Conservation (phyloP, 495 filamentous ascomycete species). For the Haplographium delicatum region DNA sequence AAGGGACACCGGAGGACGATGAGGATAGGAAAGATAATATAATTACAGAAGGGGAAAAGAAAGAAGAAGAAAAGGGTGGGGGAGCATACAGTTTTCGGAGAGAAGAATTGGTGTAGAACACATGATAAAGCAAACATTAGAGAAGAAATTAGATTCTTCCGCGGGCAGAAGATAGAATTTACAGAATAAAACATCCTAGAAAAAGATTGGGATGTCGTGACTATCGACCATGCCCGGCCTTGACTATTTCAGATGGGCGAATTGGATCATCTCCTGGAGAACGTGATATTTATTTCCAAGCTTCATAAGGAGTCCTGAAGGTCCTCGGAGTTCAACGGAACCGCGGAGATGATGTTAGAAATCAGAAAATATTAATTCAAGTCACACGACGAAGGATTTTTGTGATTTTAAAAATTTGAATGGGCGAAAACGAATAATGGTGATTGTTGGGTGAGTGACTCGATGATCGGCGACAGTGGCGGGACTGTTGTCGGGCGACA, state of each 20-base stretch:
- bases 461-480: background rate
- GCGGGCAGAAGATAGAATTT: too few species aligned
- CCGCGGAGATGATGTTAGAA: background rate
- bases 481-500: background rate
- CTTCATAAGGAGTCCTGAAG: too few species aligned
- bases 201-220: too few species aligned
- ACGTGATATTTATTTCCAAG: too few species aligned
- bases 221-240: too few species aligned
- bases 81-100: background rate
- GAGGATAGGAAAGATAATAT: slow-evolving; percentile 34
- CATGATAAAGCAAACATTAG: too few species aligned
- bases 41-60: background rate
- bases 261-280: background rate
- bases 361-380: background rate
- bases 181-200: too few species aligned
- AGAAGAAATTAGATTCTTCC: too few species aligned
- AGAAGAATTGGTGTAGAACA: background rate
- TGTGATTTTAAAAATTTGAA: background rate
- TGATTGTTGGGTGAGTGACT: background rate
- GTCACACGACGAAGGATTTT: background rate
- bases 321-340: background rate
- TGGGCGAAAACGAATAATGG: background rate
- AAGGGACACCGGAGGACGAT: slow-evolving; percentile 59
- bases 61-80: background rate
- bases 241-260: too few species aligned